Evolutionary conservation across 1,139 yeast species (phyloP).

Genomic region (Entelexis sorbosivorans): DNA sequence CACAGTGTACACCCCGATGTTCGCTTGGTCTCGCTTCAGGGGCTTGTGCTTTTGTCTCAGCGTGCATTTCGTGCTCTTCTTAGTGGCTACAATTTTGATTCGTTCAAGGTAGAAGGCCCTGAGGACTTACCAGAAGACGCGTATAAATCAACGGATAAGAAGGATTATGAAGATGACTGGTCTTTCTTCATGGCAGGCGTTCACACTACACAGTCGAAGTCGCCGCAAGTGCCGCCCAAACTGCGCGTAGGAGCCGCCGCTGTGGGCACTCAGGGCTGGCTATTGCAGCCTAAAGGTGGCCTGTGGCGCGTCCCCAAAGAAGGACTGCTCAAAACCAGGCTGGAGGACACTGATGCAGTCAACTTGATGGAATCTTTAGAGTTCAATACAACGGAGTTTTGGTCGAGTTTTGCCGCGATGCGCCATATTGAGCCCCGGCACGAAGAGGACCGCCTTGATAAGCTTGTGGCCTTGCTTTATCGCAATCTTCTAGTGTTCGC

Average conservation of each 20-base stretch:
- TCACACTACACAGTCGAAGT: not conserved
- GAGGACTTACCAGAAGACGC: conserved; percentile 4
- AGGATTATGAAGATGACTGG: conserved; percentile 10
- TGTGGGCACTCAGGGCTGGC: conserved; percentile 39
- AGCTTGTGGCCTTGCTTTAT: conserved; percentile 1
- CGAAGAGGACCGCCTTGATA: conserved; percentile 29
- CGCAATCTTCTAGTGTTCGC: conserved; percentile 13
- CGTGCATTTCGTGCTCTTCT: conserved; percentile 27
- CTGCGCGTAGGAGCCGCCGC: not conserved
- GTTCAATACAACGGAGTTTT: not conserved
- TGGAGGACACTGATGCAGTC: not conserved
- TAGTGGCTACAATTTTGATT: conserved; percentile 1
- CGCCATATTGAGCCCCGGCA: conserved; percentile 31
- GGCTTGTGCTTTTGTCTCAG: conserved; percentile 47
- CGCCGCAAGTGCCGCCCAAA: not conserved
- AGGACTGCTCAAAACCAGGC: not conserved
- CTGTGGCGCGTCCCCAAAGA: conserved; percentile 7
- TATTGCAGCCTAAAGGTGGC: conserved; percentile 49
- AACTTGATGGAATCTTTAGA: not conserved
- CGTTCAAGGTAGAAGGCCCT: not conserved
- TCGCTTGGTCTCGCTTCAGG: conserved; percentile 52
- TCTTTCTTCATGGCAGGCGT: not conserved
- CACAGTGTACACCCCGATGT: conserved; percentile 49
- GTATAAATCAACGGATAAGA: not conserved
- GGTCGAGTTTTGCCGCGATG: not conserved